Evolutionary conservation across 2,329 filamentous ascomycete genomes (phyloP).

Genomic region (Tolypocladium endophyticum): DNA sequence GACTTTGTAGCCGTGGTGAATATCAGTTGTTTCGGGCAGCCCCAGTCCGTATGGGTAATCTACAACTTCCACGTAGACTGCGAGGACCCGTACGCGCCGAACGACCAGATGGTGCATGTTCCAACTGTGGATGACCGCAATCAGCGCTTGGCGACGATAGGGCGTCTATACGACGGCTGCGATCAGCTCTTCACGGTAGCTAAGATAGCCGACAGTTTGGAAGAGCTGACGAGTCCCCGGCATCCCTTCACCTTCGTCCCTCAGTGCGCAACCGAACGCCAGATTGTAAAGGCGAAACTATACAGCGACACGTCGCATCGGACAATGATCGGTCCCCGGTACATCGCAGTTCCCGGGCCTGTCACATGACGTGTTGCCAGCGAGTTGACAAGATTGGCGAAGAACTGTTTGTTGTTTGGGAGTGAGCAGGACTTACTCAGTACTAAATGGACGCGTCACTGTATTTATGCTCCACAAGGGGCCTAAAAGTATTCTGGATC

Average conservation of each 20-base stretch:
- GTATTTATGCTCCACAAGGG: too few relatives aligned
- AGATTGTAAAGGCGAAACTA: background rate
- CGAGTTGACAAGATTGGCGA: background rate
- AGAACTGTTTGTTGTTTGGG: background rate
- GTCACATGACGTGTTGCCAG: background rate
- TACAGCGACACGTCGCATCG: background rate
- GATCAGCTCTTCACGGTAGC: background rate
- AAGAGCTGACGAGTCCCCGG: background rate
- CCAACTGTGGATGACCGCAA: background rate
- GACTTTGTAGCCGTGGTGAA: background rate
- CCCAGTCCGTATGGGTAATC: background rate
- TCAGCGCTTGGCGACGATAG: background rate
- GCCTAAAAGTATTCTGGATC: too few relatives aligned
- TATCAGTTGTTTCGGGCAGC: background rate
- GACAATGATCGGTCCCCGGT: background rate
- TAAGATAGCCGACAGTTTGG: background rate
- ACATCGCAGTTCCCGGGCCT: background rate
- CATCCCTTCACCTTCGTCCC: background rate
- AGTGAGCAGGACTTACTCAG: background rate
- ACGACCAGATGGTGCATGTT: background rate
- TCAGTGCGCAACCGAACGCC: background rate
- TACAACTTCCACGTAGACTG: background rate
- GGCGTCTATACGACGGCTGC: background rate
- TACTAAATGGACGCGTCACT: too few relatives aligned
- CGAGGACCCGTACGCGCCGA: background rate